phyloP scores from a whole-genome alignment of 2,329 filamentous ascomycete genomes.

The Bipolaris gigantea region DNA sequence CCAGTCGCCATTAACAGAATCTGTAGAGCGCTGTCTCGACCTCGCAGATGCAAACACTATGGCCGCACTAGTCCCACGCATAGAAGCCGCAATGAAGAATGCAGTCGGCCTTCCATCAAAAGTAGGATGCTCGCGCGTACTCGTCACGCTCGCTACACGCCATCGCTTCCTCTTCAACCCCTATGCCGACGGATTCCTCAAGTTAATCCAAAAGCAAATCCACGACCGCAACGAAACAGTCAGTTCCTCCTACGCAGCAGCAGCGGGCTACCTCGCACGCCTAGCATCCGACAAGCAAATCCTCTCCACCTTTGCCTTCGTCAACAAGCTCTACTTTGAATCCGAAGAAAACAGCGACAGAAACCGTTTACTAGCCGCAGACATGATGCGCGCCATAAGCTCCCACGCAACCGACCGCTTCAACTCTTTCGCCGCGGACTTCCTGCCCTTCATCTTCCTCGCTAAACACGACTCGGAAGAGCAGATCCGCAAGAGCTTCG shows the following conservation, averaged over 20 bases:
- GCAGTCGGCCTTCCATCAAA: constrained; percentile 92
- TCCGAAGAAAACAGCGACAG: constrained; percentile 76
- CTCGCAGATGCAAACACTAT: constrained; percentile 79
- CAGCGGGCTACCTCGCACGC: constrained; percentile 81
- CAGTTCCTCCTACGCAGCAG: constrained; percentile 81
- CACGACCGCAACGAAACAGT: constrained; percentile 94
- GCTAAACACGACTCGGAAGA: constrained; percentile 83
- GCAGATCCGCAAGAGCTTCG: constrained; percentile 76
- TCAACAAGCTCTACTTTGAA: constrained; percentile 74
- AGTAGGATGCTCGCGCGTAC: constrained; percentile 82
- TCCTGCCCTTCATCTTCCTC: constrained; percentile 86
- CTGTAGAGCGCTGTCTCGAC: constrained; percentile 85
- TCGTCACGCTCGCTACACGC: constrained; percentile 82
- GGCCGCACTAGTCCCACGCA: constrained; percentile 67
- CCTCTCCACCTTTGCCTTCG: constrained; percentile 57
- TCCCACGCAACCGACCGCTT: constrained; percentile 91
- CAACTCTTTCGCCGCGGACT: constrained; percentile 69
- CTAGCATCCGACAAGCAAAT: constrained; percentile 62
- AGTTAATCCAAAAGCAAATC: constrained; percentile 75
- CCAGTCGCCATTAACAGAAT: constrained; percentile 86
- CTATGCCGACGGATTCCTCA: constrained; percentile 74
- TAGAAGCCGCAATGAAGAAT: constrained; percentile 79
- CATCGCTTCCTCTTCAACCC: constrained; percentile 74
- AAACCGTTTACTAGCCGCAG: constrained; percentile 73
- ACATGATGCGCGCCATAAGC: constrained; percentile 79